Evolutionary conservation across 1,284 basidiomycete species (phyloP), one percentile per base, ranked within the genome.

Genomic region (Ustilago trichophora): DNA sequence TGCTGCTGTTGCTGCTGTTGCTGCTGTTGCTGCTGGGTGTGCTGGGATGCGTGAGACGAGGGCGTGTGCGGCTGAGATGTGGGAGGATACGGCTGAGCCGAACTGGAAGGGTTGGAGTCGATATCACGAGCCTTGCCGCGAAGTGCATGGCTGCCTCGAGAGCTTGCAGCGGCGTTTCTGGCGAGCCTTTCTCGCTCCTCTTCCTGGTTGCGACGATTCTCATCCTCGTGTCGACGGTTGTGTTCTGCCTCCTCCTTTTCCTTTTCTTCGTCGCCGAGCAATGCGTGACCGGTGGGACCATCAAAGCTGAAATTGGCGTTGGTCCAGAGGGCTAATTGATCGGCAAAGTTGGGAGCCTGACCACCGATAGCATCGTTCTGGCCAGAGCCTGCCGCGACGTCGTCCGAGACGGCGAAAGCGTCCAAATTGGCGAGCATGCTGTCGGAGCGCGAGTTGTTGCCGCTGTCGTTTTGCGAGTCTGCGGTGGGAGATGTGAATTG

Each of bases 231-330:
- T 34, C 65, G 51, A 15, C 60, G 60, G 6, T 76, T 72, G 44
- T 71, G 60, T 18, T 76, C 71, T 19, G 58, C 72, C 36, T 76
- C 76, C 15, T 73, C 71, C 59, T 76, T 73, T 21, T 78, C 73
- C 56, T 81, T 80, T 15, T 80, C 77, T 40, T 81, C 78, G 32
- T 81, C 78, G 21, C 68, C 77, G 24, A 81, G 62, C 40, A 81
- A 51, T 4, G 79, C 79, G 38, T 80, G 78, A 10, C 79, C 79
- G 19, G 78, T 80, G 19, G 79, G 78, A 12, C 78, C 78, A 34
- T 81, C 79, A 45, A 81, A 81, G 50, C 65, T 75, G 55, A 81
- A 81, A 52, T 75, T 79, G 37, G 78, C 78, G 33, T 78, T 81
- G 36, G 78, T 81, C 79, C 79, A 81, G 3, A 81, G 69, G 6